Evolutionary conservation across 202 grass and related monocot genomes (phyloP).

Genomic region (Hordeum pubiflorum): DNA sequence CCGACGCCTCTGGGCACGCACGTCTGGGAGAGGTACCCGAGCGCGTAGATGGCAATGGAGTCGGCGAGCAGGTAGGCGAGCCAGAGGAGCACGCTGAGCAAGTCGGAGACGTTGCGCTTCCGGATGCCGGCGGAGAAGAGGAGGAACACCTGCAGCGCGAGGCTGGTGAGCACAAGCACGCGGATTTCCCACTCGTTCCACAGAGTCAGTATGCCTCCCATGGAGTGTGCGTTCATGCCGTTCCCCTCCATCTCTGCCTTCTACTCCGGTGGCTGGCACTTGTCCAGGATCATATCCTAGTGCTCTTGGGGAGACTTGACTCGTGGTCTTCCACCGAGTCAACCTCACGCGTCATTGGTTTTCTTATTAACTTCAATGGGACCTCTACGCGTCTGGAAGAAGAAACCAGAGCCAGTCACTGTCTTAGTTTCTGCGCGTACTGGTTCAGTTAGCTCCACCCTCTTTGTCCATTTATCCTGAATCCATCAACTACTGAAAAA

Average conservation of each 20-base stretch:
- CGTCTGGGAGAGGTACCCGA: slow-evolving; percentile 38
- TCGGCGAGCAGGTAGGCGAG: slow-evolving; percentile 45
- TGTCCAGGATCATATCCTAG: not conserved
- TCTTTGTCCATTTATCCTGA: not conserved
- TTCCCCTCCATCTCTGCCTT: not conserved
- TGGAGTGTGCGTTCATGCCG: not conserved
- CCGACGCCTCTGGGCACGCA: not conserved
- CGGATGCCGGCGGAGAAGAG: slow-evolving; percentile 41
- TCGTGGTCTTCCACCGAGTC: not conserved
- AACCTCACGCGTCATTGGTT: not conserved
- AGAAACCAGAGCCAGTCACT: not conserved
- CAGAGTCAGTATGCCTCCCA: slow-evolving; percentile 1
- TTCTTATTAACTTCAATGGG: not conserved
- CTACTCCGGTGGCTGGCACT: not conserved
- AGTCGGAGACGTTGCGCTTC: slow-evolving; percentile 36
- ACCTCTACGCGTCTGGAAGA: not conserved
- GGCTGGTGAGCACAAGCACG: slow-evolving; percentile 38
- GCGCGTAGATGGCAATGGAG: slow-evolving; percentile 46
- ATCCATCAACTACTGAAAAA: not conserved
- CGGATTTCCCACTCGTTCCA: slow-evolving; percentile 51
- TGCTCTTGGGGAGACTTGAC: not conserved
- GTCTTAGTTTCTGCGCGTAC: not conserved
- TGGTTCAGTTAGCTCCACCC: not conserved
- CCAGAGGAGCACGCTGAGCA: slow-evolving; percentile 37
- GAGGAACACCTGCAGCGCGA: slow-evolving; percentile 50